phyloP scores from a whole-genome alignment of 768 basidiomycete species.

The Ramaria sp. region DNA sequence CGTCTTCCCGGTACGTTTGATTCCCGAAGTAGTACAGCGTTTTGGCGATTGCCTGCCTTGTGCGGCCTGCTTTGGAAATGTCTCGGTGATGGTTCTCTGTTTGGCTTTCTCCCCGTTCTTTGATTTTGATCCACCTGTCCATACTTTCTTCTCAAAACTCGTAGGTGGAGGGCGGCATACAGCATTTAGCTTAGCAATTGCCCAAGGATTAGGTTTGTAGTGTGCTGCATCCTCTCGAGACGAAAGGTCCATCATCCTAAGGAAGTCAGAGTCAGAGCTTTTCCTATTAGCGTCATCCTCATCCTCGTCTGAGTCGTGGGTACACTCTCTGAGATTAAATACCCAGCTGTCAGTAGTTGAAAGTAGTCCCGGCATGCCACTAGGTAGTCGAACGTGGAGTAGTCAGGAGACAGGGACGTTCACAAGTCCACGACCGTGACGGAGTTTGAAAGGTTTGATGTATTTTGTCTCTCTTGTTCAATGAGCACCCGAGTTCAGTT shows the following conservation, averaged over 20 bases:
- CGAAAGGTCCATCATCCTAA: slow-evolving; percentile 51
- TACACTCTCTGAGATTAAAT: slow-evolving; percentile 3
- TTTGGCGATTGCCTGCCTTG: background rate
- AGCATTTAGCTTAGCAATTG: slow-evolving; percentile 73
- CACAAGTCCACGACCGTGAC: background rate
- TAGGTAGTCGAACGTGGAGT: too few relatives aligned
- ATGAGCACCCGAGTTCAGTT: background rate
- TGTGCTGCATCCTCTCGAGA: slow-evolving; percentile 46
- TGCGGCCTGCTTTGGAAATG: background rate
- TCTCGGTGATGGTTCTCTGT: background rate
- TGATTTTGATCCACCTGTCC: background rate
- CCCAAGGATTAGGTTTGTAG: slow-evolving; percentile 72
- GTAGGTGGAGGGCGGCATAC: slow-evolving; percentile 30
- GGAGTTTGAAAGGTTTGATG: background rate
- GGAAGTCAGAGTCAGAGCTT: slow-evolving; percentile 17
- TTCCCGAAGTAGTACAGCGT: background rate
- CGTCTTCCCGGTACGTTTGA: background rate
- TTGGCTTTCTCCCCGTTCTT: background rate
- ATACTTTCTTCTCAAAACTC: background rate
- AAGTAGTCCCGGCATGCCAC: slow-evolving; percentile 3
- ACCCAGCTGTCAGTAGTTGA: background rate
- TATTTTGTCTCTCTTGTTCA: background rate
- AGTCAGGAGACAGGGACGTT: too few relatives aligned
- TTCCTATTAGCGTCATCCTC: background rate
- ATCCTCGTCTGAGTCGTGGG: slow-evolving; percentile 1